Evolutionary conservation across 2,329 filamentous ascomycete genomes (phyloP).

Genomic region (Exophiala aquamarina): DNA sequence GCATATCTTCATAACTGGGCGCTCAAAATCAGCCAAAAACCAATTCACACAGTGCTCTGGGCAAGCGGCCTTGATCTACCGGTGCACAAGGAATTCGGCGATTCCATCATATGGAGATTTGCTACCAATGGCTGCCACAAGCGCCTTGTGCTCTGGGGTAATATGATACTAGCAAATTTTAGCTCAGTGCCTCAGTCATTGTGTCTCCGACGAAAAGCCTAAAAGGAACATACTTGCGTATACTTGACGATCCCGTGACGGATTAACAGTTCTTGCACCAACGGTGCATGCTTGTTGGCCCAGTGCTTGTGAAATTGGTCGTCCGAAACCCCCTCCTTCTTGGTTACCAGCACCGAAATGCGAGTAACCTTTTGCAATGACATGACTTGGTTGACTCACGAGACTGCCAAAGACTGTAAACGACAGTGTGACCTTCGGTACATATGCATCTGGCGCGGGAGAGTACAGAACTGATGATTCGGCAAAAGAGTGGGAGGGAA

Average conservation of each 20-base stretch:
- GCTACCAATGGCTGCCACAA: background rate
- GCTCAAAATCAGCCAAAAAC: background rate
- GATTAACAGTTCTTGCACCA: background rate
- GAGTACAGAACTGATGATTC: too few species aligned
- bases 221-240: background rate
- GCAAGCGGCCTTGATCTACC: background rate
- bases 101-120: background rate
- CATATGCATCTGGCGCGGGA: too few species aligned
- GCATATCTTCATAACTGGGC: background rate
- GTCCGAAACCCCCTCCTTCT: background rate
- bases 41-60: background rate
- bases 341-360: background rate
- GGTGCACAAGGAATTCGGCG: background rate
- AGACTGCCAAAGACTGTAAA: too few species aligned
- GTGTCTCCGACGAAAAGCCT: background rate
- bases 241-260: background rate
- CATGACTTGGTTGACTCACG: too few species aligned
- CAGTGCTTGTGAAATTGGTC: background rate
- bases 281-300: background rate
- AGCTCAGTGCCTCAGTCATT: background rate
- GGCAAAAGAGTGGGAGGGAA: too few species aligned
- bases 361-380: background rate
- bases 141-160: background rate
- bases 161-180: background rate
- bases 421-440: too few species aligned